Conservation (phyloP, 306 rosid species). For the Ormosia emarginata region DNA sequence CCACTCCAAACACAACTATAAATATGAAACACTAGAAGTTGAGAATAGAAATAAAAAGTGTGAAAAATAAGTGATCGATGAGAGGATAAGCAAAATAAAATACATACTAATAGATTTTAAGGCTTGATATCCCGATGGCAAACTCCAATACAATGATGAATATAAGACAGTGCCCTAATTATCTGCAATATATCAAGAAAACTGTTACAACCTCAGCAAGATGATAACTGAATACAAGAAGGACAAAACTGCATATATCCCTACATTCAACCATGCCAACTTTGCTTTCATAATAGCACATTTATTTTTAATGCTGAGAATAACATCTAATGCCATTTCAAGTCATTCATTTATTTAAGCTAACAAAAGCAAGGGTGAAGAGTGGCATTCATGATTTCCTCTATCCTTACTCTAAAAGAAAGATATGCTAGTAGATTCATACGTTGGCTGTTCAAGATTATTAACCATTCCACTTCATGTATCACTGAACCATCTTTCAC, state of each 20-base stretch:
- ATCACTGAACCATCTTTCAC: background rate
- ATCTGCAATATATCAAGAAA: conserved; percentile 53
- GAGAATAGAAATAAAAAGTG: background rate
- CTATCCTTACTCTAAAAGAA: conserved; percentile 9
- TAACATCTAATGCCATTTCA: background rate
- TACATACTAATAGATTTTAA: conserved; percentile 84
- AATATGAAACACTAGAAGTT: background rate
- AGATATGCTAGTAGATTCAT: background rate
- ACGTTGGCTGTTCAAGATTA: background rate
- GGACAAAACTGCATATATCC: background rate
- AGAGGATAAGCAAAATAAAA: background rate
- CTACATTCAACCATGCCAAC: background rate
- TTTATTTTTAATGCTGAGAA: no score
- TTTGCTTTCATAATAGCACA: background rate
- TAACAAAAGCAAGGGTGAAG: no score
- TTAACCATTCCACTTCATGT: background rate
- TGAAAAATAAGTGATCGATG: background rate
- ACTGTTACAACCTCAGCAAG: conserved; percentile 9
- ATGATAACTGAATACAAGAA: background rate
- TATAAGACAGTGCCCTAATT: conserved; percentile 85
- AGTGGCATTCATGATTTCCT: background rate
- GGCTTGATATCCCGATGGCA: conserved; percentile 98
- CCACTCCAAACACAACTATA: background rate
- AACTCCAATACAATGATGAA: conserved; percentile 93
- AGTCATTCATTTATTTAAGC: background rate